A percentile compares a stretch with the other conserved stretches of the same genome.
Evolutionary conservation across 148 eudicot species (phyloP).

Genomic region (Polygonum aviculare): DNA sequence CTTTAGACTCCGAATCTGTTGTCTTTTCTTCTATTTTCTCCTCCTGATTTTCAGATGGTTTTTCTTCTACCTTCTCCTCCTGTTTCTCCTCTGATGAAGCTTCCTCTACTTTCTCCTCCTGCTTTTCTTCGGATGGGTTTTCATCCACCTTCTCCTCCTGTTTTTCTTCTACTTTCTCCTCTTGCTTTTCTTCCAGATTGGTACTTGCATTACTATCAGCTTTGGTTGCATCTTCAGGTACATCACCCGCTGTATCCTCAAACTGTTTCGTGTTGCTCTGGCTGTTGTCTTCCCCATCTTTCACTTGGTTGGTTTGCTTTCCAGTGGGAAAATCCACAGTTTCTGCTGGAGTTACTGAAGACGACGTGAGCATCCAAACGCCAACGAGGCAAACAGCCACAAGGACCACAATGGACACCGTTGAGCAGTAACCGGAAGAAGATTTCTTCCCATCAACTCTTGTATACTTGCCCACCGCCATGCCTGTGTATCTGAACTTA

Average conservation of each 20-base stretch:
- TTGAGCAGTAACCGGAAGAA: slow-evolving; percentile 52
- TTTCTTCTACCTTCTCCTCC: slow-evolving; percentile 14
- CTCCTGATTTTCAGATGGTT: slow-evolving; percentile 12
- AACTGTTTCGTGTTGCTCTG: slow-evolving; percentile 42
- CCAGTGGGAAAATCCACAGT: slow-evolving; percentile 37
- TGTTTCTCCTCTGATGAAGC: background rate
- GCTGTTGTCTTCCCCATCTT: slow-evolving; percentile 22
- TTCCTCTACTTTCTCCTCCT: background rate
- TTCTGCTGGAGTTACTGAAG: slow-evolving; percentile 43
- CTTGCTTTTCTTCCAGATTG: slow-evolving; percentile 18
- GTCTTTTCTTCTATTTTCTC: slow-evolving; percentile 16
- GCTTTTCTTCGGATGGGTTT: background rate
- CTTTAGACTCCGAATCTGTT: slow-evolving; percentile 34
- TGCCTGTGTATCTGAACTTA: slow-evolving; percentile 14
- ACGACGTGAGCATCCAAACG: slow-evolving; percentile 79
- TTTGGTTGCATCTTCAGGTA: slow-evolving; percentile 46
- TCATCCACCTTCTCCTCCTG: background rate
- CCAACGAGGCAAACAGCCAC: slow-evolving; percentile 73
- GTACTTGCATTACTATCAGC: slow-evolving; percentile 26
- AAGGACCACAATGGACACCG: slow-evolving; percentile 51
- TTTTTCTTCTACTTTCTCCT: slow-evolving; percentile 18
- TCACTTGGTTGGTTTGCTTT: slow-evolving; percentile 42
- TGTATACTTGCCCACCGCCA: slow-evolving; percentile 67
- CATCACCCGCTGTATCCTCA: slow-evolving; percentile 71
- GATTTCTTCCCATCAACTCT: slow-evolving; percentile 62